Conservation (phyloP, 495 filamentous ascomycete species). For the Penicillium silybi region DNA sequence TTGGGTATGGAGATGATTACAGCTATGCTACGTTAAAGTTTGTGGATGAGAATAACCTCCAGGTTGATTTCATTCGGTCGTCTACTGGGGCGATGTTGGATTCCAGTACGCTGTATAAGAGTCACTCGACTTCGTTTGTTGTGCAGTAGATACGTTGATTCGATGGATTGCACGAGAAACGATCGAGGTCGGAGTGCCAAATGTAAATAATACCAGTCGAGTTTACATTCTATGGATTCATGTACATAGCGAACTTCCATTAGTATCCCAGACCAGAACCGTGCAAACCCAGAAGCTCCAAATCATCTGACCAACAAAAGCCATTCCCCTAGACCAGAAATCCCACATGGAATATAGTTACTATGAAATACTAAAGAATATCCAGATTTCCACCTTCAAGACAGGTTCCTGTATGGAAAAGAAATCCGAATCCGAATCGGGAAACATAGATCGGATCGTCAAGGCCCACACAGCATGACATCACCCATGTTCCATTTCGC, state of each 20-base stretch:
- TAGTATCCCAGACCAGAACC: no score
- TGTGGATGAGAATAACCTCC: slow-evolving; percentile 29
- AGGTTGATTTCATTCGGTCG: slow-evolving; percentile 45
- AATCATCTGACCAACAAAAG: no score
- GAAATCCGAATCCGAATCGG: not conserved
- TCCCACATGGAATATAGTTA: no score
- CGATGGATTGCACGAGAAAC: not conserved
- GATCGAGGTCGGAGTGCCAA: not conserved
- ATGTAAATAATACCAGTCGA: not conserved
- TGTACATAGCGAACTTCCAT: no score
- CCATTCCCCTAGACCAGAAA: no score
- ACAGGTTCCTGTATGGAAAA: no score
- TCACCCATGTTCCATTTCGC: slow-evolving; percentile 1
- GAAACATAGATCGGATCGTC: slow-evolving; percentile 4
- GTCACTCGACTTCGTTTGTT: slow-evolving; percentile 47
- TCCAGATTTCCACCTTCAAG: no score
- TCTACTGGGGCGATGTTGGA: slow-evolving; percentile 50
- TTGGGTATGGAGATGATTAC: slow-evolving; percentile 54
- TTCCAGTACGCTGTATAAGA: slow-evolving; percentile 49
- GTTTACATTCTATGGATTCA: no score
- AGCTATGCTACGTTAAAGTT: slow-evolving; percentile 43
- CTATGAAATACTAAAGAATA: no score
- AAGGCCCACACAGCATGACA: slow-evolving; percentile 9
- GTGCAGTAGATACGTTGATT: slow-evolving; percentile 28
- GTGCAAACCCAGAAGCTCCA: no score